Conservation (phyloP, 306 rosid genomes). For the Pyrus communis region DNA sequence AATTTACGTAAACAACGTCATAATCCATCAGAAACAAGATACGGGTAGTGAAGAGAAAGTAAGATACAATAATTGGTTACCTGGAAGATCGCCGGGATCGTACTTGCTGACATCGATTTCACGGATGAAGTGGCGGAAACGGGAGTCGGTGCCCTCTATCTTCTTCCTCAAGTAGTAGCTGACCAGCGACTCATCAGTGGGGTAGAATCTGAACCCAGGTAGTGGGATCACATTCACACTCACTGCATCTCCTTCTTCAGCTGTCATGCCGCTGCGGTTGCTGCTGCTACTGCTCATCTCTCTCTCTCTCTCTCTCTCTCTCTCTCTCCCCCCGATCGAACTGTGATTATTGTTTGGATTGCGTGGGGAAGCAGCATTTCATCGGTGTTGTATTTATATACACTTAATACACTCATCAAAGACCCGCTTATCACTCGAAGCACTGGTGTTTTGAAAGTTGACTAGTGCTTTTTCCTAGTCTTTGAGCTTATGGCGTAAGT, state of each 20-base stretch:
- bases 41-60: not conserved
- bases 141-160: not conserved
- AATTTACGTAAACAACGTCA: not conserved
- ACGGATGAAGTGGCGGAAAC: slow-evolving; percentile 14
- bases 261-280: not conserved
- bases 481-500: not conserved
- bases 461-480: not conserved
- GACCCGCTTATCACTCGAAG: not conserved
- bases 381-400: not conserved
- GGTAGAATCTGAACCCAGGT: slow-evolving; percentile 45
- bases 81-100: slow-evolving; percentile 51
- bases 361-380: not conserved
- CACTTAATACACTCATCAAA: not conserved
- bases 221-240: not conserved
- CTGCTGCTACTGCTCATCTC: not conserved
- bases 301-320: not conserved
- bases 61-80: slow-evolving; percentile 8
- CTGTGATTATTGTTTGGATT: not conserved
- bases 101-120: slow-evolving; percentile 34
- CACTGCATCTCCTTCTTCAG: not conserved
- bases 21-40: not conserved
- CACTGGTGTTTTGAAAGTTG: not conserved
- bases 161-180: slow-evolving; percentile 37
- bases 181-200: slow-evolving; percentile 55
- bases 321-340: not conserved